These are phyloP conservation scores for Conticribra weissflogii DNA, from an alignment of 108 stramenopile species.

Conservation along the genomic window DNA sequence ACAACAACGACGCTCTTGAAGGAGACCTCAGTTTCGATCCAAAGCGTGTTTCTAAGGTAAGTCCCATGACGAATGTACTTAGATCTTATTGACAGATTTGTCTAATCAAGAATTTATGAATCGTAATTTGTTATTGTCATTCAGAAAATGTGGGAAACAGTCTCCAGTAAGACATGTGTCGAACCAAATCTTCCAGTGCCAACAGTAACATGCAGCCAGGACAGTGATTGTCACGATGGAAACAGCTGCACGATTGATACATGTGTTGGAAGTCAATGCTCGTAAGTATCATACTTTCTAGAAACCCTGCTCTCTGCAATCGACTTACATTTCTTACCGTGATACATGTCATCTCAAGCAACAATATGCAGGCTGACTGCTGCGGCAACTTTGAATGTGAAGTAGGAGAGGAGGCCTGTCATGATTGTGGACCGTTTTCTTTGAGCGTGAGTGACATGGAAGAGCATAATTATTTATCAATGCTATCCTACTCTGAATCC, in stretches of 20 bases:
- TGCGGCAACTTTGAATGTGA: neutral
- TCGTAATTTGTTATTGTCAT: neutral
- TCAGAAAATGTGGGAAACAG: neutral
- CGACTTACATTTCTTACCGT: no score
- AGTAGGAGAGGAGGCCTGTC: neutral
- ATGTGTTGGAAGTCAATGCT: neutral
- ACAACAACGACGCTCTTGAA: neutral
- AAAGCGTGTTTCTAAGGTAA: neutral
- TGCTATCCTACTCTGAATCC: no score
- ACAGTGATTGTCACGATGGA: slow-evolving; percentile 26
- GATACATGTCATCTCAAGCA: no score
- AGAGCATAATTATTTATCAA: neutral
- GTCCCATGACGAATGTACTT: neutral
- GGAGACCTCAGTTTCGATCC: neutral
- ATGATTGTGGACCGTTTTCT: neutral
- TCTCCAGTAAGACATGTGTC: neutral
- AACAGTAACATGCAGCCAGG: neutral
- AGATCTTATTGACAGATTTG: neutral
- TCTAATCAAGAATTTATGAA: no score
- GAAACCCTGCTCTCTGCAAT: no score
- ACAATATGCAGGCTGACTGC: neutral
- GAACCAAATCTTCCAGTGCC: neutral
- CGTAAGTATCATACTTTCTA: no score
- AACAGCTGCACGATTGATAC: slow-evolving; percentile 27
- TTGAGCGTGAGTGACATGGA: neutral